These are phyloP conservation scores for Candida ulmi DNA, from an alignment of 805 yeast genomes.

Conservation along the genomic window DNA sequence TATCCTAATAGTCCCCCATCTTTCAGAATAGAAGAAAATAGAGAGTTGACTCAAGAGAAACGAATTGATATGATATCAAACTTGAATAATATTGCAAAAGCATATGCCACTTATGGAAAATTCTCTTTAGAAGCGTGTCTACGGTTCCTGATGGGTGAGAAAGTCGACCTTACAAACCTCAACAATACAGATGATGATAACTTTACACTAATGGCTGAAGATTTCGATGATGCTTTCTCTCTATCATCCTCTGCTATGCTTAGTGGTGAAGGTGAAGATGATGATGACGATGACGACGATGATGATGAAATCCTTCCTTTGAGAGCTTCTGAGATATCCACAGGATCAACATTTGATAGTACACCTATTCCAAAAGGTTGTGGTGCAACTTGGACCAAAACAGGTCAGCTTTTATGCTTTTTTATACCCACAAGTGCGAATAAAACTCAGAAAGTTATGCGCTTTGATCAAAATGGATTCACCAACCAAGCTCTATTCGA, in stretches of 20 bases:
- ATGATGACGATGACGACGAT: conserved; percentile 31
- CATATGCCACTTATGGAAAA: conserved; percentile 48
- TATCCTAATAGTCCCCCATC: conserved; percentile 65
- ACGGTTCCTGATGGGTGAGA: conserved; percentile 77
- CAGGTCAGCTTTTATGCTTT: conserved; percentile 78
- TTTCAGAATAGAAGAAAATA: conserved; percentile 74
- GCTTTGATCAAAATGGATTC: conserved; percentile 51
- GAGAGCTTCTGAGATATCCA: conserved; percentile 6
- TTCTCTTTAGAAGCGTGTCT: conserved; percentile 80
- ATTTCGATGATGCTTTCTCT: conserved; percentile 26
- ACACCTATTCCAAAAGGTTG: conserved; percentile 92
- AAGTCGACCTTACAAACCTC: conserved; percentile 39
- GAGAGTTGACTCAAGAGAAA: conserved; percentile 49
- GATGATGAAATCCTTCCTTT: conserved; percentile 23
- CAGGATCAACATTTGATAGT: conserved; percentile 50
- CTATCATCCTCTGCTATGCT: conserved; percentile 14
- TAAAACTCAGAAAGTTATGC: conserved; percentile 36
- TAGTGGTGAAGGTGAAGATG: conserved; percentile 22
- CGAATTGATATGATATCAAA: conserved; percentile 44
- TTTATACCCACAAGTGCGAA: conserved; percentile 54
- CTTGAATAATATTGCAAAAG: conserved; percentile 49
- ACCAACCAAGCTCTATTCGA: conserved; percentile 26
- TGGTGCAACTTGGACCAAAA: conserved; percentile 83
- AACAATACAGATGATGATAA: conserved; percentile 31
- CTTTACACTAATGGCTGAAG: conserved; percentile 28